Evolutionary conservation across 2,329 filamentous ascomycete genomes (phyloP).

Genomic region (Colletotrichum cereale): DNA sequence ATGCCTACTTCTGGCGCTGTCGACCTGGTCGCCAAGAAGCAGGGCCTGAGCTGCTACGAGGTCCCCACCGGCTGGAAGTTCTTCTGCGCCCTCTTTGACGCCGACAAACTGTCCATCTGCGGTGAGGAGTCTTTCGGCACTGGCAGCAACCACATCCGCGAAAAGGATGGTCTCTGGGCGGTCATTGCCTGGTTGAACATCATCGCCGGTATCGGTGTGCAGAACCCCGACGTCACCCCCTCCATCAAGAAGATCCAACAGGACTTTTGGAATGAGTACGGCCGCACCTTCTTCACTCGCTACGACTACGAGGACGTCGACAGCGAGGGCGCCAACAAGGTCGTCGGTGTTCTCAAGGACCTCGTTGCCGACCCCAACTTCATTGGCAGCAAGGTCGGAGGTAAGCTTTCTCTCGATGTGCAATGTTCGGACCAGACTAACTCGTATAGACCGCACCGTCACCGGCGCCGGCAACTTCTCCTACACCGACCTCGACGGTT

Average conservation of each 20-base stretch:
- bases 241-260: conserved; percentile 97
- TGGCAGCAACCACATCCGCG: conserved; percentile 97
- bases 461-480: conserved; percentile 94
- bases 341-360: conserved; percentile 83
- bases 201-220: conserved; percentile 90
- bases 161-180: conserved; percentile 99
- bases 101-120: conserved; percentile 96
- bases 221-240: conserved; percentile 82
- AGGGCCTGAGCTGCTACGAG: conserved; percentile 92
- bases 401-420: conserved; percentile 53
- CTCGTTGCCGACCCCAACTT: conserved; percentile 82
- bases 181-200: conserved; percentile 99
- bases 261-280: conserved; percentile 97
- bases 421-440: conserved; percentile 41
- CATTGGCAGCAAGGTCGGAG: conserved; percentile 83
- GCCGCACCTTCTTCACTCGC: conserved; percentile 98
- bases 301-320: conserved; percentile 99
- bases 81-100: conserved; percentile 96
- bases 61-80: conserved; percentile 99
- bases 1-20: conserved; percentile 98
- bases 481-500: conserved; percentile 98
- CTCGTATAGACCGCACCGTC: conserved; percentile 77
- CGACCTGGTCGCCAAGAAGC: conserved; percentile 94
- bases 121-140: conserved; percentile 99
- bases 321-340: conserved; percentile 89